Base-by-base conservation (phyloP, 2,329 filamentous ascomycete species). In the Acrodontium crateriforme region DNA sequence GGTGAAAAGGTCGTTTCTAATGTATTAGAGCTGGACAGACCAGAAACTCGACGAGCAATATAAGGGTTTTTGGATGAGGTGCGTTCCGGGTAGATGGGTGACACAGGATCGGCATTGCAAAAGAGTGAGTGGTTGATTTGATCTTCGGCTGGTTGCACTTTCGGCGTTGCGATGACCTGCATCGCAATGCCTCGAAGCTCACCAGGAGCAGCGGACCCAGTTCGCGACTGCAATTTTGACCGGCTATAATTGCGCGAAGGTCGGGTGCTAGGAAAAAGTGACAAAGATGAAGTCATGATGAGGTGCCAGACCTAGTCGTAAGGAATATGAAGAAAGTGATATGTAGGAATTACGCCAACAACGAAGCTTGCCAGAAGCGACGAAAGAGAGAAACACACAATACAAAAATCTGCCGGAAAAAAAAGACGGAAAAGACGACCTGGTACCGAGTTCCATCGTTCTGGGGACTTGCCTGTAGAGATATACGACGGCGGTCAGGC, bases 261-360 rank as follows among this genome's bases (percentile, higher is more conserved):
- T 14, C 30, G 22, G 10, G 29, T 24, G 16, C 35, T 32, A 14
- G 40, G 40, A 31, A 44, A 44, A 6, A 44, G 24, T 15, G 34
- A 27, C n/a, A 42, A 32, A 24, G 30, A 31, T 26, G 36, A 29
- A 16, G 36, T n/a, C n/a, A 27, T 24, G 35, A 26, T 38, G 41
- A 41, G 31, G 31, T 40, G 18, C 36, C 34, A 35, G 35, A 41
- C 34, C 36, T 27, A 27, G 16, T 18, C 20, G n/a, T 22, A 10
- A 4, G 8, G 4, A n/a, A 4, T 10, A n/a, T 22, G 8, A 21
- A 27, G 5, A 16, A 15, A 15, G 22, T 18, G 2, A 53, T 46
- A 9, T 38, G 47, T 2, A 60, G 71, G 45, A 64, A 63, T 36
- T 89, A 87, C 45, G 65, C 74, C 9, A 66, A 60, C 32, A 66